Conservation (phyloP, 257 asterid genomes). For the Sherardia arvensis region DNA sequence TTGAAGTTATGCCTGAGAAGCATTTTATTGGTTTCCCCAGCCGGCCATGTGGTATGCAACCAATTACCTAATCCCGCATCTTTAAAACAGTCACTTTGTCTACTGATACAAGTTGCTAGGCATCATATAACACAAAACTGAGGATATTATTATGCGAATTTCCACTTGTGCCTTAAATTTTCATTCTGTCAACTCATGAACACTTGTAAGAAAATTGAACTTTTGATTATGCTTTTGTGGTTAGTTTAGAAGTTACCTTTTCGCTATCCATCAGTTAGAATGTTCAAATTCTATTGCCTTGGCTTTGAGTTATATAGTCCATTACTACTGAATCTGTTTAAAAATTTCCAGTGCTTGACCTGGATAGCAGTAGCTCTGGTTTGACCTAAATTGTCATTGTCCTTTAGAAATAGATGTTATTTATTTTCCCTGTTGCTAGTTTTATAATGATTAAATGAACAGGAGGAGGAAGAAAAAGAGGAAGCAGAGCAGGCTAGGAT, state of each 20-base stretch:
- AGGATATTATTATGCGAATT: not conserved
- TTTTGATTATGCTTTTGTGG: not conserved
- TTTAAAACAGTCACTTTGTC: not conserved
- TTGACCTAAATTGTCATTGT: not conserved
- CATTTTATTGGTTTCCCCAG: not conserved
- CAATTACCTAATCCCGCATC: not conserved
- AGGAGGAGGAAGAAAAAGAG: slow-evolving; percentile 93
- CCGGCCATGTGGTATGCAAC: not conserved
- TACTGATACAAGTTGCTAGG: not conserved
- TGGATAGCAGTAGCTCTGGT: not conserved
- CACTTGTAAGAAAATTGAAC: not conserved
- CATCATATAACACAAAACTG: not conserved
- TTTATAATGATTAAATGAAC: slow-evolving; percentile 20
- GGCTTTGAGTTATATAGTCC: not conserved
- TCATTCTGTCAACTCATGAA: not conserved
- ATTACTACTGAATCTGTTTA: not conserved
- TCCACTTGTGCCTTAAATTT: not conserved
- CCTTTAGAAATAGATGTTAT: not conserved
- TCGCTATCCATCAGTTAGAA: not conserved
- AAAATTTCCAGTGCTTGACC: not conserved
- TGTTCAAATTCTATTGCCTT: not conserved
- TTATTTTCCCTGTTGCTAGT: slow-evolving; percentile 7
- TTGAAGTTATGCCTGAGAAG: not conserved
- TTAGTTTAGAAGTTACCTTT: not conserved
- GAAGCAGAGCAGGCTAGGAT: slow-evolving; percentile 73